These are phyloP conservation scores for Fagus sylvatica DNA, from an alignment of 306 rosid species.

Conservation along the genomic window DNA sequence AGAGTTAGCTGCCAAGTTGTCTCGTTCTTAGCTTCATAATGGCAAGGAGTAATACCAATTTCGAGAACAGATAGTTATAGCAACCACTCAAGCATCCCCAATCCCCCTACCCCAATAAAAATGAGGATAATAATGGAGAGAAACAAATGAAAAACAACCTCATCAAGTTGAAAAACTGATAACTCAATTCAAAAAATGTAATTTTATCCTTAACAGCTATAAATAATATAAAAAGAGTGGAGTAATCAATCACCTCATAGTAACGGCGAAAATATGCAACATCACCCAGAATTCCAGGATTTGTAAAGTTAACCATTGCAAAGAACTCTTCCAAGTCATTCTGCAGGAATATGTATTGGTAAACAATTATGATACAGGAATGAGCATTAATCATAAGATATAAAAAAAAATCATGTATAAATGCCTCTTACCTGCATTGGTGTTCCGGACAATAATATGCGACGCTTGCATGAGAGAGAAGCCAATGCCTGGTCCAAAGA, in stretches of 20 bases:
- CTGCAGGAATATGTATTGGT: slow-evolving; percentile 44
- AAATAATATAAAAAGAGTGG: slow-evolving; percentile 6
- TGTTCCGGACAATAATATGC: slow-evolving; percentile 91
- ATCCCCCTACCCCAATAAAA: background rate
- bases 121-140: background rate
- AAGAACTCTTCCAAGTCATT: slow-evolving; percentile 95
- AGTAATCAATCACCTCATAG: slow-evolving; percentile 65
- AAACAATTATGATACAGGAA: background rate
- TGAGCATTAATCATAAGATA: background rate
- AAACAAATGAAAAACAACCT: slow-evolving; percentile 5
- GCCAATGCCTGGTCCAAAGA: slow-evolving; percentile 80
- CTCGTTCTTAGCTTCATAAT: background rate
- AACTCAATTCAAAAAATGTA: background rate
- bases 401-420: slow-evolving; percentile 9
- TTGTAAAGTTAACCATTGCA: slow-evolving; percentile 92
- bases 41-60: background rate
- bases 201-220: background rate
- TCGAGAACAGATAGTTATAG: background rate
- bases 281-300: slow-evolving; percentile 82
- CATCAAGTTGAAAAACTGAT: background rate
- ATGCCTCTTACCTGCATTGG: slow-evolving; percentile 80
- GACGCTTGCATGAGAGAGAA: slow-evolving; percentile 74
- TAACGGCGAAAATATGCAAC: slow-evolving; percentile 76
- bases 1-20: background rate
- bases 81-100: background rate